phyloP scores from a whole-genome alignment of 202 grass and related monocot genomes.

The Sporobolus alterniflorus region DNA sequence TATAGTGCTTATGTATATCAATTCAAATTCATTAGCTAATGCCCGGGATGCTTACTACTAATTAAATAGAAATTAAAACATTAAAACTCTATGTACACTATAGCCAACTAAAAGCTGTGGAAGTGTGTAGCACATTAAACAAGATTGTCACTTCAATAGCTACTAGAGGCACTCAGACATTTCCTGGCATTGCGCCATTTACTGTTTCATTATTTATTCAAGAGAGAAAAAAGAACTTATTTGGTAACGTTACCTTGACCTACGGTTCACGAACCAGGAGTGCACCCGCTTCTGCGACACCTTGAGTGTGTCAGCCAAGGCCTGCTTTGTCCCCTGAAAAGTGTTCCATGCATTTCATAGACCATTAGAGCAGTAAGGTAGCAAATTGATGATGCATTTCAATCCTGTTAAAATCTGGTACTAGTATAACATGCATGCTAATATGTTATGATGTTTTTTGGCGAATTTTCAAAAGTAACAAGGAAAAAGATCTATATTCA shows the following conservation, averaged over 20 bases:
- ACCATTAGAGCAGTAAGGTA: not conserved
- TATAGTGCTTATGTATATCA: too few relatives aligned
- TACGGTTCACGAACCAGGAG: constrained; percentile 55
- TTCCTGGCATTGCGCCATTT: not conserved
- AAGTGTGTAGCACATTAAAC: not conserved
- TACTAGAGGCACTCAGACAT: not conserved
- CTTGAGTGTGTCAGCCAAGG: constrained; percentile 52
- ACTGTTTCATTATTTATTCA: not conserved
- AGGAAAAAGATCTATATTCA: not conserved
- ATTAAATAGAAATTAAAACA: too few relatives aligned
- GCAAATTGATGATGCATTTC: not conserved
- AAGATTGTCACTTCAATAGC: not conserved
- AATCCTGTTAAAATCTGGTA: not conserved
- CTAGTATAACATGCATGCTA: too few relatives aligned
- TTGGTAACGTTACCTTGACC: constrained; percentile 42
- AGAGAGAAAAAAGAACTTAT: not conserved
- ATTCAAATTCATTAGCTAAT: too few relatives aligned
- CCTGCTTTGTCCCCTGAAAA: constrained; percentile 49
- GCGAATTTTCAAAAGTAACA: too few relatives aligned
- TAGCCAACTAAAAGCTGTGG: not conserved
- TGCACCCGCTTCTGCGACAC: constrained; percentile 47
- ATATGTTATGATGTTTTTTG: too few relatives aligned
- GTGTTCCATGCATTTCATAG: constrained; percentile 29
- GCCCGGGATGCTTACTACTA: too few relatives aligned
- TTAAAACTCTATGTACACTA: too few relatives aligned